These are phyloP conservation scores for Thalassiosira livingstoniorum DNA, from an alignment of 352 stramenopile species.

Conservation along the genomic window DNA sequence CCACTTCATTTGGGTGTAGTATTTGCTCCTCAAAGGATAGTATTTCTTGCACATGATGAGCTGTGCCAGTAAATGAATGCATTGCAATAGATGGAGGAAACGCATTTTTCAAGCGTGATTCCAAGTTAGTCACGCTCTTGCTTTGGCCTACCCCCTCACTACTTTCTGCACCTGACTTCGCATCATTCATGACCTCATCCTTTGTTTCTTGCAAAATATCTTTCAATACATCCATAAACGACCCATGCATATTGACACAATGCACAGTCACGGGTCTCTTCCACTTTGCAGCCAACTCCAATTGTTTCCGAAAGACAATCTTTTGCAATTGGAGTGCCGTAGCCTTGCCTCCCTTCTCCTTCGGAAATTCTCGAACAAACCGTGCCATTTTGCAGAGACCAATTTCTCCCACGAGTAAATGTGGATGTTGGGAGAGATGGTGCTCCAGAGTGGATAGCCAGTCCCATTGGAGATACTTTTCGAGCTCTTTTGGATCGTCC, in stretches of 20 bases:
- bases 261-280: constrained; percentile 78
- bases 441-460: constrained; percentile 71
- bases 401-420: constrained; percentile 80
- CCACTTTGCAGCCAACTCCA: constrained; percentile 74
- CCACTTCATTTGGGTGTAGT: constrained; percentile 27
- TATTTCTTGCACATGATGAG: constrained; percentile 79
- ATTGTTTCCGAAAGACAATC: constrained; percentile 75
- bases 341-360: constrained; percentile 67
- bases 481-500: constrained; percentile 18
- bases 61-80: constrained; percentile 84
- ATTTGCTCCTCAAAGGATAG: constrained; percentile 66
- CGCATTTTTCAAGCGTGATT: constrained; percentile 16
- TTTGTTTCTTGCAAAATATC: constrained; percentile 56
- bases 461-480: constrained; percentile 53
- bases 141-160: constrained; percentile 4
- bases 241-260: constrained; percentile 79
- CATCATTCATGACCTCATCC: constrained; percentile 5
- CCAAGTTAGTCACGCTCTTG: too few species aligned
- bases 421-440: constrained; percentile 71
- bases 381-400: constrained; percentile 82
- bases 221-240: constrained; percentile 67
- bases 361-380: constrained; percentile 71
- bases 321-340: constrained; percentile 72
- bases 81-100: constrained; percentile 79
- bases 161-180: constrained; percentile 9